Conservation (phyloP, 2,329 filamentous ascomycete species). For the Hypoxylon sp. region DNA sequence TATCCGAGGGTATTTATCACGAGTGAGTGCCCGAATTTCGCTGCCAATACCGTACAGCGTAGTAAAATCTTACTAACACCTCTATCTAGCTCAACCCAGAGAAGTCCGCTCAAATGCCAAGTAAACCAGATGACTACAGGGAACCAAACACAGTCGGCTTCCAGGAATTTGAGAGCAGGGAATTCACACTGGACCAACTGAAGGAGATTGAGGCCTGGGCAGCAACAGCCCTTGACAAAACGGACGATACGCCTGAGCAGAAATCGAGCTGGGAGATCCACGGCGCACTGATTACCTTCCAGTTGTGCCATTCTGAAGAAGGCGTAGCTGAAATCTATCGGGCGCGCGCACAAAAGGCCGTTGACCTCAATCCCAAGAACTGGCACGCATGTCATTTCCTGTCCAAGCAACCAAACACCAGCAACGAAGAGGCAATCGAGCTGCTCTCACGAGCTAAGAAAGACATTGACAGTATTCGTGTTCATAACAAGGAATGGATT, state of each 20-base stretch:
- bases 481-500: constrained; percentile 44
- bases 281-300: constrained; percentile 51
- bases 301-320: constrained; percentile 47
- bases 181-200: constrained; percentile 45
- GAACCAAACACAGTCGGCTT: constrained; percentile 22
- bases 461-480: constrained; percentile 46
- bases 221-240: constrained; percentile 36
- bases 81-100: constrained; percentile 46
- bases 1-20: constrained; percentile 50
- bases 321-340: constrained; percentile 47
- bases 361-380: constrained; percentile 52
- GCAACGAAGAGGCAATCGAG: constrained; percentile 47
- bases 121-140: constrained; percentile 41
- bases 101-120: constrained; percentile 46
- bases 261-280: constrained; percentile 54
- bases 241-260: constrained; percentile 41
- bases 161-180: constrained; percentile 42
- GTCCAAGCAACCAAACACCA: constrained; percentile 47
- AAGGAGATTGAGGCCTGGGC: constrained; percentile 51
- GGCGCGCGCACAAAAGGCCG: constrained; percentile 47
- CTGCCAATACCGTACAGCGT: background rate
- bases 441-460: constrained; percentile 50
- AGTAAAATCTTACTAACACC: constrained; percentile 33
- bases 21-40: constrained; percentile 44
- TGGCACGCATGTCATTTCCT: constrained; percentile 54